Base-by-base conservation (phyloP, 306 rosid species). In the Alnus glutinosa region DNA sequence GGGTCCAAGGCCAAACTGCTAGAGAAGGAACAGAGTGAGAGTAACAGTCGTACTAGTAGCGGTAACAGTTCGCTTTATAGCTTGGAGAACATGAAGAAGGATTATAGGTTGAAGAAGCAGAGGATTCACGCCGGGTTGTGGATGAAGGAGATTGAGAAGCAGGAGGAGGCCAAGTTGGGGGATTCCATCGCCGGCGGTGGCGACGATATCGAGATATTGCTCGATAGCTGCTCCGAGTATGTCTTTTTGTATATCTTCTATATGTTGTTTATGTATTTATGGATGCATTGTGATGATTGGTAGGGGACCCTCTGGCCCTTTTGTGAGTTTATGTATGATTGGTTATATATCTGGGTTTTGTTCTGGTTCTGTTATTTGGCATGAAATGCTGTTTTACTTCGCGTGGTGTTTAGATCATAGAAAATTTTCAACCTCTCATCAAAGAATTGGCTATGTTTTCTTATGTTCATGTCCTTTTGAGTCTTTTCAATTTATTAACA, bases 71-170 rank as follows among this genome's bases (percentile, higher is more conserved):
- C 86, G 75, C 89, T 91, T 68, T 90, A 91, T 70, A 87, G 93
- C 78, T 71, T 95, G 87, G 98, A 91, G 68, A 91, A 83, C 74
- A 85, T 95, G 78, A 95, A 92, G 88, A 92, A 88, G 84, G 98
- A 95, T 55, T 95, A 95, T 39, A 80, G 98, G 85, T 62, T 95
- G 92, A 89, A 83, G 89, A 95, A 95, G 82, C 98, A 95, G 86
- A 90, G 89, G 79, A 72, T 95, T 76, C 98, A 95, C 62, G 92
- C 98, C 15, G 93, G 93, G 8, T 73, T 95, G 77, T 95, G 98
- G 98, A 81, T 79, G 85, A 95, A 91, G 87, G 98, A 95, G 90
- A 95, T 93, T 76, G 97, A 93, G 85, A 95, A 90, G 86, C 88
- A 86, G 48, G 97, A 93, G 77, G 98, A 95, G 77, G 97, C 94